These are phyloP conservation scores for Pavlovales sp. DNA, from an alignment of 208 protist genomes.

Conservation along the genomic window DNA sequence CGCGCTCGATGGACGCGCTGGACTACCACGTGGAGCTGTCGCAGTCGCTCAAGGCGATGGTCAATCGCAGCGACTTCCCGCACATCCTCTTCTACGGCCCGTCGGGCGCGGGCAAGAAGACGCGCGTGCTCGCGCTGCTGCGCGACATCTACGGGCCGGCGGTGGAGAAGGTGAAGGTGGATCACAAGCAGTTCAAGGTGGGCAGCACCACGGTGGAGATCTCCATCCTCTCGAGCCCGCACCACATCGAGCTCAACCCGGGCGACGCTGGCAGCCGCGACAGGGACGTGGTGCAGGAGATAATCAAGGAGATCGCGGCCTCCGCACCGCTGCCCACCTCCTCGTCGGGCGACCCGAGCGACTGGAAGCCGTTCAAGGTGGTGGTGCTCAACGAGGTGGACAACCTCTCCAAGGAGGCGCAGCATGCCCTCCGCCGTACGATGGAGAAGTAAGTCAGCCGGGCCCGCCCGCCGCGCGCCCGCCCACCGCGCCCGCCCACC, in stretches of 20 bases:
- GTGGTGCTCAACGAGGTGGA: slow-evolving; percentile 97
- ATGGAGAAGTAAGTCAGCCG: slow-evolving; percentile 99
- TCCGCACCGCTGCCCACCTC: slow-evolving; percentile 51
- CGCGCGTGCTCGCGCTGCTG: slow-evolving; percentile 64
- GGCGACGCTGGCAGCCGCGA: slow-evolving; percentile 94
- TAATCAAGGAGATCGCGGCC: slow-evolving; percentile 98
- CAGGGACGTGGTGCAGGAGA: slow-evolving; percentile 90
- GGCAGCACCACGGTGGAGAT: slow-evolving; percentile 87
- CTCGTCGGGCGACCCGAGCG: background rate
- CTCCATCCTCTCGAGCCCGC: slow-evolving; percentile 82
- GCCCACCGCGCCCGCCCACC: too few relatives aligned
- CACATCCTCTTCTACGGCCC: slow-evolving; percentile 65
- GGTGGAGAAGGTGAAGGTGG: slow-evolving; percentile 32
- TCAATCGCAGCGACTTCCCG: slow-evolving; percentile 55
- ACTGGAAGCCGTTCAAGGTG: slow-evolving; percentile 76
- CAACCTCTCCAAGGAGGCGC: slow-evolving; percentile 81
- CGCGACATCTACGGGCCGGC: slow-evolving; percentile 37
- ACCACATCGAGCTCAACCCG: slow-evolving; percentile 99
- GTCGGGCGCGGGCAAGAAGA: slow-evolving; percentile 70
- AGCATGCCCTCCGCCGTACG: slow-evolving; percentile 97
- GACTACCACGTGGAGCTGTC: slow-evolving; percentile 86
- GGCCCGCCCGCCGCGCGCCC: too few relatives aligned
- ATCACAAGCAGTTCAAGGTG: slow-evolving; percentile 48
- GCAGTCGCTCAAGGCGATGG: slow-evolving; percentile 77
- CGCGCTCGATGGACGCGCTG: slow-evolving; percentile 84